Evolutionary conservation across 169 alveolate species (phyloP).

Genomic region (Eimeria sp.): DNA sequence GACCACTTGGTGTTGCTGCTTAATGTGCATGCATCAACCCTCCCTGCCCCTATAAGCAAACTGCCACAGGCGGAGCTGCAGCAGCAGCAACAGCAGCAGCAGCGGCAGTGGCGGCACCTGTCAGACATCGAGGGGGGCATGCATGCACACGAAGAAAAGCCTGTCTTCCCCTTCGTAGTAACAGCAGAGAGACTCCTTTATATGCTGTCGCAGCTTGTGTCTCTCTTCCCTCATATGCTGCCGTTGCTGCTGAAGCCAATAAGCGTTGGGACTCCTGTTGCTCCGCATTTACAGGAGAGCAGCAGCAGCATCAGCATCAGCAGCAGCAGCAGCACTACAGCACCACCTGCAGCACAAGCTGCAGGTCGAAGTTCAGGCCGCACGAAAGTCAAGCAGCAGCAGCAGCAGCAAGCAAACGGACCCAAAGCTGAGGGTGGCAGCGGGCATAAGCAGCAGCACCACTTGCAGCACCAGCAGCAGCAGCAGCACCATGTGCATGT

Average conservation of each 20-base stretch:
- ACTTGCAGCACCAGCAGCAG: slow-evolving; percentile 8
- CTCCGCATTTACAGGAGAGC: slow-evolving; percentile 6
- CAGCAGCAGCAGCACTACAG: background rate
- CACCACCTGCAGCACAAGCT: background rate
- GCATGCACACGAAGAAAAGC: slow-evolving; percentile 8
- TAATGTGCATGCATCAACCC: slow-evolving; percentile 50
- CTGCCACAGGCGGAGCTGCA: slow-evolving; percentile 16
- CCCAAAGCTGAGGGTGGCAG: background rate
- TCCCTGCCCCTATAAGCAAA: background rate
- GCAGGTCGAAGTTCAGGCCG: slow-evolving; percentile 22
- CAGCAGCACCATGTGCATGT: slow-evolving; percentile 43
- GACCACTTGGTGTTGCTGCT: slow-evolving; percentile 66
- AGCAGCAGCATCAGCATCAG: slow-evolving; percentile 28
- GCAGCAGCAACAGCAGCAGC: slow-evolving; percentile 66
- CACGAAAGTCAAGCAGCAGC: too few relatives aligned
- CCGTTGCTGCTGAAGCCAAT: slow-evolving; percentile 35
- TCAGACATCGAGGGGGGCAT: slow-evolving; percentile 17
- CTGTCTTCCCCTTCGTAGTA: slow-evolving; percentile 55
- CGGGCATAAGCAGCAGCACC: slow-evolving; percentile 14
- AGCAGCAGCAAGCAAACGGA: background rate
- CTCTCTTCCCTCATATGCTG: slow-evolving; percentile 61
- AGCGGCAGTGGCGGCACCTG: slow-evolving; percentile 24
- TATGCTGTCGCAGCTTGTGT: slow-evolving; percentile 49
- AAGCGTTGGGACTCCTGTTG: background rate
- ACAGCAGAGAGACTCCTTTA: slow-evolving; percentile 78